A percentile compares a stretch with the other conserved stretches of the same genome.
Evolutionary conservation across 176 grass and related monocot species (phyloP).

Genomic region (Cocos nucifera): DNA sequence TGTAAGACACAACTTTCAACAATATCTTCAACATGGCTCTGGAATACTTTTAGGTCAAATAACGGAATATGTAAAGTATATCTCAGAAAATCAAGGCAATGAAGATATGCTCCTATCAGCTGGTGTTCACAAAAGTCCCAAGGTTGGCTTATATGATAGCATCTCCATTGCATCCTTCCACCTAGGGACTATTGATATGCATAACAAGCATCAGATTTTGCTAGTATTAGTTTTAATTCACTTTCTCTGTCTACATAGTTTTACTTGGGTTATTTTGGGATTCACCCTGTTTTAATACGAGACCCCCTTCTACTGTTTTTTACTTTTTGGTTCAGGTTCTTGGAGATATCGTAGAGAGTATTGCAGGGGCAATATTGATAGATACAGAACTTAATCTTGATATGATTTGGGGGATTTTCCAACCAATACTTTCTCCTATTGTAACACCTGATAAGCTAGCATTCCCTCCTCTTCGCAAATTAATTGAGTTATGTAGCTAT

Average conservation of each 20-base stretch:
- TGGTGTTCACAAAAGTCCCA: constrained; percentile 1
- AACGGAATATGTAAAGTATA: not conserved
- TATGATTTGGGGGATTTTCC: not conserved
- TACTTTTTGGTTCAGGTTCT: not conserved
- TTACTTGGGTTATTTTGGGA: too few relatives aligned
- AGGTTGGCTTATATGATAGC: not conserved
- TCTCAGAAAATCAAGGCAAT: not conserved
- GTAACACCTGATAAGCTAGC: not conserved
- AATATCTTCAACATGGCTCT: constrained; percentile 6
- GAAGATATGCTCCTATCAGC: not conserved
- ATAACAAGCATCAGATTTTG: too few relatives aligned
- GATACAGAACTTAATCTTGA: constrained; percentile 2
- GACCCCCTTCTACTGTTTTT: not conserved
- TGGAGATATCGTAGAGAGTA: constrained; percentile 7
- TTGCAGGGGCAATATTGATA: not conserved
- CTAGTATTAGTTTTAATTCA: too few relatives aligned
- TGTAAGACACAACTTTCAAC: not conserved
- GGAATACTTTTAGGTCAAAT: constrained; percentile 6
- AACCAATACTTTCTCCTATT: constrained; percentile 3
- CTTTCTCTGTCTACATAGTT: too few relatives aligned
- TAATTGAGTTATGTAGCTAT: constrained; percentile 6
- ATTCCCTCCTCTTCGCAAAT: not conserved
- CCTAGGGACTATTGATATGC: too few relatives aligned
- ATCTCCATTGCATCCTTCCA: too few relatives aligned
- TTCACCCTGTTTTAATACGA: too few relatives aligned